Percentiles rank a stretch among this genome's conserved stretches.
Conservation (phyloP, 768 basidiomycete species). For the Cyclocybe aegerita region DNA sequence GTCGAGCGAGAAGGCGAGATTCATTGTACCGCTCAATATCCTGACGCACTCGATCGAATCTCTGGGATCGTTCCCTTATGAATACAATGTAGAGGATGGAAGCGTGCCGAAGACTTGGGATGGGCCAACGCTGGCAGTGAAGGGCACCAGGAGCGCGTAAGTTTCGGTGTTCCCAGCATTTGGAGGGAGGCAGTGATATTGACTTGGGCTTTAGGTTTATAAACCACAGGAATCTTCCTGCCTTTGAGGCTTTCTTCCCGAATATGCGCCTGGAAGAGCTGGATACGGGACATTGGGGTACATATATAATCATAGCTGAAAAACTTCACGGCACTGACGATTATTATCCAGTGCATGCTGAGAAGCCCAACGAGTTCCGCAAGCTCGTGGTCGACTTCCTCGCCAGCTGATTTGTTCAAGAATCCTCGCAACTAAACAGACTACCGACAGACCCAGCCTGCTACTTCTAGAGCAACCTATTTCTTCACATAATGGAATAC, state of each 20-base stretch:
- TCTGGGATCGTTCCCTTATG: constrained; percentile 81
- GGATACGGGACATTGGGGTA: constrained; percentile 88
- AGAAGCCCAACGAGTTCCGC: constrained; percentile 66
- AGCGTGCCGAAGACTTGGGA: constrained; percentile 34
- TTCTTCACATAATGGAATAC: no score
- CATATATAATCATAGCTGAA: constrained; percentile 15
- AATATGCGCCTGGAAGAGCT: constrained; percentile 58
- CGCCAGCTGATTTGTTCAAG: background rate
- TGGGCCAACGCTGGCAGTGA: constrained; percentile 71
- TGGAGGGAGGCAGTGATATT: background rate
- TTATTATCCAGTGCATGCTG: constrained; percentile 68
- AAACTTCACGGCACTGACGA: background rate
- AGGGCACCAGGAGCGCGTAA: constrained; percentile 75
- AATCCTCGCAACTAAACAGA: no score
- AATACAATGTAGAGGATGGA: constrained; percentile 13
- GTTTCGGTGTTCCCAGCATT: constrained; percentile 17
- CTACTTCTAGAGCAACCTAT: no score
- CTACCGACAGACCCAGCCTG: no score
- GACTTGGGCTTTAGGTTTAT: constrained; percentile 53
- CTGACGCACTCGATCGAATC: constrained; percentile 58
- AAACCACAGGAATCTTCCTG: constrained; percentile 65
- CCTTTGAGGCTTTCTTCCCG: constrained; percentile 73
- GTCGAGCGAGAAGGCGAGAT: constrained; percentile 43
- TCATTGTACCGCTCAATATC: constrained; percentile 73
- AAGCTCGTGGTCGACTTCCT: constrained; percentile 33